Base-by-base conservation (phyloP, 352 stramenopile genomes). In the Plasmopara viticola region DNA sequence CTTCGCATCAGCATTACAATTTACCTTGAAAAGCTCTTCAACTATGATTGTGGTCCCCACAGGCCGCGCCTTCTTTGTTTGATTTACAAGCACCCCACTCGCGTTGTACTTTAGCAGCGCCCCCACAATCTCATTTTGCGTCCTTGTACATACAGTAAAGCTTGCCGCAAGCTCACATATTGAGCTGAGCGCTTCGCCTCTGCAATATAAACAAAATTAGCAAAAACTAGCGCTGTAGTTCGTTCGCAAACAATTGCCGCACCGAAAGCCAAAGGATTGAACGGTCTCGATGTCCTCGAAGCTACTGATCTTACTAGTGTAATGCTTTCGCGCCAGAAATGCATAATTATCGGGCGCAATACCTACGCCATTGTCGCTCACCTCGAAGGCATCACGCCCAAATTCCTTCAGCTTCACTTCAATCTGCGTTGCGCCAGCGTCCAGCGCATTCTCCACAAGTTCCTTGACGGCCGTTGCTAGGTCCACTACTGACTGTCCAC, bases 391-490 rank as follows among this genome's bases (percentile, higher is more conserved):
- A 29, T 96, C 90, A 7, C 87, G 58, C 13, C 96, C 96, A 58
- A 87, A 90, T 60, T 98, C 84, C 51, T 88, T 87, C 6, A 98
- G 66, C 50, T 92, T 94, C 12, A 97, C 76, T 29, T 96, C 86
- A 15, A 97, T 75, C 56, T 70, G 59, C 49, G 74, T 74, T 28
- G 79, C 77, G 15, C 75, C 77, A 10, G 78, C 79, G 40, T 90
- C 79, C 38, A 94, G 62, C 31, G 78, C 73, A 66, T 98, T 98
- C 65, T 98, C 95, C 5, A 99, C 80, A 25, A 99, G 74, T 73
- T 99, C 96, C 66, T 99, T 99, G 18, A 99, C 90, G 13, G 95
- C 90, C n/a, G 85, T 96, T 9, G 84, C 65, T 14, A 99, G 76
- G 70, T 98, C 89, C 28, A 95, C 87, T 28, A 99, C 86, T 25